A percentile compares a stretch with the other conserved stretches of the same genome.
phyloP scores from a whole-genome alignment of 306 rosid species.

The Trifolium repens region DNA sequence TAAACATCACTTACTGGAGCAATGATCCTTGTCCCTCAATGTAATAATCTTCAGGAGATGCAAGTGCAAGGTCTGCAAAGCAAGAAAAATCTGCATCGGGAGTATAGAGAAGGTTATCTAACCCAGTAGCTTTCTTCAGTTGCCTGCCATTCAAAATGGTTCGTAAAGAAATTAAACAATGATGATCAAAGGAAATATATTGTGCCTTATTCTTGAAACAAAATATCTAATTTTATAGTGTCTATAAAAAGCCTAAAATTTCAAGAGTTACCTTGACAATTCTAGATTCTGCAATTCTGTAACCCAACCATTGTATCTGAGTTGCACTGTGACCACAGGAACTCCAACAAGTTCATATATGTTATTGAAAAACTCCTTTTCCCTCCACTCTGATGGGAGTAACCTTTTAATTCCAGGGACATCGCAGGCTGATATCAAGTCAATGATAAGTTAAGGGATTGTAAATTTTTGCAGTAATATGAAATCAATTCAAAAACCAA shows the following conservation, averaged over 20 bases:
- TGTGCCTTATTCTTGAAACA: slow-evolving; percentile 8
- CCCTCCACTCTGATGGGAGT: slow-evolving; percentile 84
- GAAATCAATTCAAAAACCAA: slow-evolving; percentile 19
- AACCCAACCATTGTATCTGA: slow-evolving; percentile 97
- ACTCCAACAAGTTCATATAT: slow-evolving; percentile 90
- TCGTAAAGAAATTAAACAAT: slow-evolving; percentile 41
- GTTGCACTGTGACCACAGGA: slow-evolving; percentile 99
- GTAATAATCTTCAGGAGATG: slow-evolving; percentile 95
- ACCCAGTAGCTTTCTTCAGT: slow-evolving; percentile 74
- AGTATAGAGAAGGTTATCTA: slow-evolving; percentile 95
- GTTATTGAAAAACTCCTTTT: slow-evolving; percentile 75
- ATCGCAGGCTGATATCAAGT: slow-evolving; percentile 84
- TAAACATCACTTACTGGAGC: slow-evolving; percentile 75
- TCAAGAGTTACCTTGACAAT: slow-evolving; percentile 76
- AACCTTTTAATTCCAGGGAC: slow-evolving; percentile 97
- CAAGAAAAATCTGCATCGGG: slow-evolving; percentile 99
- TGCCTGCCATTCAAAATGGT: slow-evolving; percentile 63
- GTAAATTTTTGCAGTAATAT: slow-evolving; percentile 25
- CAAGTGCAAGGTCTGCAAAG: slow-evolving; percentile 94
- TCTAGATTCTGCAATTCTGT: slow-evolving; percentile 95
- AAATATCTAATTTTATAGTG: slow-evolving; percentile 7
- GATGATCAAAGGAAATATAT: slow-evolving; percentile 17
- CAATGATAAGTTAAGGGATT: slow-evolving; percentile 38
- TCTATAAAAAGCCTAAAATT: slow-evolving; percentile 23
- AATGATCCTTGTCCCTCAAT: slow-evolving; percentile 96